Base-by-base conservation (phyloP, 2,329 filamentous ascomycete species). In the Colletotrichum musae region DNA sequence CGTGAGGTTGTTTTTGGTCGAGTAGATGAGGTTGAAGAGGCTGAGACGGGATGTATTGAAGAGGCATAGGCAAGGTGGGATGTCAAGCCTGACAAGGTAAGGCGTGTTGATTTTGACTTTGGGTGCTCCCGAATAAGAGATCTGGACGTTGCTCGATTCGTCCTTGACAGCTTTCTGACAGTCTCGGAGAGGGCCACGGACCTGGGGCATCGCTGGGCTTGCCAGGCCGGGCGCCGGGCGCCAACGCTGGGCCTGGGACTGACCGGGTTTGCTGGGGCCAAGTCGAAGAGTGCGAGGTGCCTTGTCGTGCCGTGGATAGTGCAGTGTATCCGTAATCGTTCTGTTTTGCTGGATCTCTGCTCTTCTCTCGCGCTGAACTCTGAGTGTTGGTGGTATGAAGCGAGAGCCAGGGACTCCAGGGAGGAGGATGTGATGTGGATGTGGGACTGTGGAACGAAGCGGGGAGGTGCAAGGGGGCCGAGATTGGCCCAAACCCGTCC, bases 91-190 rank as follows among this genome's bases (percentile, higher is more conserved):
- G 64, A 68, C 57, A 68, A 54, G 68, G 68, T 58, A 68, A 68
- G 47, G 68, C 68, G 68, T 48, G 41, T 9, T 41, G 52, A 68
- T 62, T 68, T 70, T 70, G 68, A 70, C 64, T 70, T 70, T 64
- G 60, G 53, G 68, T 26, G 54, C 58, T 59, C 58, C 68, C 63
- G 58, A 70, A 68, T 39, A 56, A 63, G 53, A 68, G 68, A 68
- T 68, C 64, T 36, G 47, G 64, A 54, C 63, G 50, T 70, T 58
- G 68, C 68, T 70, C 64, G 68, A 68, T 70, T 68, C 47, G 64
- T 70, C 58, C 21, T 65, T 68, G 64, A 70, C 68, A 68, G 64
- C n/a, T 58, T 63, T 53, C 47, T 62, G 64, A 58, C 64, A 60
- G 66, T 12, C 41, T 43, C 32, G 5, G 41, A 15, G 41, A 48